Evolutionary conservation across 495 filamentous ascomycete species (phyloP).

Genomic region (Apiosordaria backusii): DNA sequence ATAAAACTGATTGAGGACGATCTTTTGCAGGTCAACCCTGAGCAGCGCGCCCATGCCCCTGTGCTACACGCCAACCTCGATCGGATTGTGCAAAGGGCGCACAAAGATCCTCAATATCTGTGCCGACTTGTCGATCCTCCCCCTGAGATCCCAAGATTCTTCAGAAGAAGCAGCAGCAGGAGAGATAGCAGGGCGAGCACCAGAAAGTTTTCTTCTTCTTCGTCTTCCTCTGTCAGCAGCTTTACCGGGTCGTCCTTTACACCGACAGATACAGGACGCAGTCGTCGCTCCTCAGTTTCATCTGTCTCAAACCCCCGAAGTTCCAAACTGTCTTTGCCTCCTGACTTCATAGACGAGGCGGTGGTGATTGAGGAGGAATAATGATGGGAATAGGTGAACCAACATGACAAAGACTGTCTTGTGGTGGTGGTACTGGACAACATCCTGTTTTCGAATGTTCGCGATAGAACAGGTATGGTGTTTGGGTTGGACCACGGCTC

Average conservation of each 20-base stretch:
- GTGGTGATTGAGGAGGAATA: background rate
- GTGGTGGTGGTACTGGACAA: background rate
- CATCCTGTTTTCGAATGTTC: background rate
- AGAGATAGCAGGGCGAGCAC: background rate
- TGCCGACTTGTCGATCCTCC: background rate
- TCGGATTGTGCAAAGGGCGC: conserved; percentile 2
- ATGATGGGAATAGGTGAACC: background rate
- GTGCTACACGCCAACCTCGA: conserved; percentile 8
- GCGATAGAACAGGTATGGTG: background rate
- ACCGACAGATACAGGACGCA: background rate
- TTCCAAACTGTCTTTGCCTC: background rate
- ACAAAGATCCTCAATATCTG: background rate
- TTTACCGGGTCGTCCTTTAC: background rate
- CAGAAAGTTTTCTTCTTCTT: background rate
- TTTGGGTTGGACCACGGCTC: no score
- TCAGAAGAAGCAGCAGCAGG: background rate
- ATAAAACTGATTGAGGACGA: conserved; percentile 9
- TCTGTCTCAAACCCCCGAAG: background rate
- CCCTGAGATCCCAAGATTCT: background rate
- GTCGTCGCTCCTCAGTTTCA: background rate
- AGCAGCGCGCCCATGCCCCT: conserved; percentile 7
- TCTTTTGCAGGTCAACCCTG: conserved; percentile 11
- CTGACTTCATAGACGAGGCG: background rate
- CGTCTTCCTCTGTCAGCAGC: background rate
- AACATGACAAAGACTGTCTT: conserved; percentile 4